Evolutionary conservation across 495 filamentous ascomycete species (phyloP).

Genomic region (Xylaria grammica): DNA sequence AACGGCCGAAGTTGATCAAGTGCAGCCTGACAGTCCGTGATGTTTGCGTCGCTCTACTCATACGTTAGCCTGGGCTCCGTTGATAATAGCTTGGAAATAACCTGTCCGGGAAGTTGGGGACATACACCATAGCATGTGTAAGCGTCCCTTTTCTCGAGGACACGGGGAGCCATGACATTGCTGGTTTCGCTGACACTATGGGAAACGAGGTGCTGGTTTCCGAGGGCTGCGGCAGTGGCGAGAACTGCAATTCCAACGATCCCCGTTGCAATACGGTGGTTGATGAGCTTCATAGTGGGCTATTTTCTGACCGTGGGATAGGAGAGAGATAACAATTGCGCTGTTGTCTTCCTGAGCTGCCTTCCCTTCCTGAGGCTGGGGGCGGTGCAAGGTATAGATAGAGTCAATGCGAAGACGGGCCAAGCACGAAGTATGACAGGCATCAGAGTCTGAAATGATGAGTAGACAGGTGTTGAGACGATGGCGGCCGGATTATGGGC

Average conservation of each 20-base stretch:
- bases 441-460: background rate
- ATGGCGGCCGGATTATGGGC: background rate
- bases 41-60: slow-evolving; percentile 9
- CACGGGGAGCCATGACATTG: background rate
- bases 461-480: background rate
- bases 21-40: slow-evolving; percentile 32
- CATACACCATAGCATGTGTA: slow-evolving; percentile 39
- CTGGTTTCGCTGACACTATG: background rate
- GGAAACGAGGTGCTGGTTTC: background rate
- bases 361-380: no score
- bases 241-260: background rate
- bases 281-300: slow-evolving; percentile 25
- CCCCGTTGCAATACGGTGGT: slow-evolving; percentile 9
- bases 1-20: slow-evolving; percentile 30
- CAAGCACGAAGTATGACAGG: slow-evolving; percentile 5
- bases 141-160: slow-evolving; percentile 36
- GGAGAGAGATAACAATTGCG: background rate
- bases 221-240: background rate
- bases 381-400: background rate
- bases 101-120: slow-evolving; percentile 6
- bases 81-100: slow-evolving; percentile 17
- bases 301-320: background rate
- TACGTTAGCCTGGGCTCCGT: background rate
- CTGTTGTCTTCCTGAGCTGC: background rate
- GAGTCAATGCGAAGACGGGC: background rate